Base-by-base conservation (phyloP, 192 early-diverging fungal genomes). In the Coemansia sp. region DNA sequence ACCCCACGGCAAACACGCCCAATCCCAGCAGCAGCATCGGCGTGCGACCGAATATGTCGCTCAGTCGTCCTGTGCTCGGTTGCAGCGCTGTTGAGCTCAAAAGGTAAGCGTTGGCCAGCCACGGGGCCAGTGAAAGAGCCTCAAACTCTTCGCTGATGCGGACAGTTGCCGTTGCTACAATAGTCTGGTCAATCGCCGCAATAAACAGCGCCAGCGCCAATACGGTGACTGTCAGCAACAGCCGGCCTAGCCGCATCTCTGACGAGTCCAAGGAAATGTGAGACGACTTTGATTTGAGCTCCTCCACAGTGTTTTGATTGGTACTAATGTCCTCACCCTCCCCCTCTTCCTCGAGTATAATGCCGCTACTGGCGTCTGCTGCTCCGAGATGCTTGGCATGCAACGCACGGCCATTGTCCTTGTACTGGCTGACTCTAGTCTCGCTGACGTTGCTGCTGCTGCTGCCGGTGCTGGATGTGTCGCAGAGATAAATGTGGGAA, bases 21-120 rank as follows among this genome's bases (percentile, higher is more conserved):
- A 87, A 58, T 1, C 89, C 87, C 46, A 84, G 76, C 7, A 91
- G 64, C 38, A 91, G 73, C 31, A 89, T 73, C 7, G 71, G 72
- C 52, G 87, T 87, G 61, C 90, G 89, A 22, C 92, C 96, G 81
- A 95, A 93, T 40, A 95, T 92, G 62, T 97, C 95, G 55, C 93
- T 88, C n/a, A 94, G 72, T 64, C 87, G 86, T 16, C 92, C 92
- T 72, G 91, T 95, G 40, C 91, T 75, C 8, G 94, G 92, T 71
- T 93, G 89, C 64, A 95, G 82, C 10, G 94, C 90, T 3, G 94
- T 92, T 31, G 85, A 86, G 64, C 88, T 90, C 71, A 93, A 74
- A 41, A 92, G 70, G 64, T 90, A 94, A 33, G 87, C 81, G 15
- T 88, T 88, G 20, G 90, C 94, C 47, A 95, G 90, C 95, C 95